Evolutionary conservation across 164 flowering plant genomes (phyloP).

Genomic region (Buxus sempervirens): DNA sequence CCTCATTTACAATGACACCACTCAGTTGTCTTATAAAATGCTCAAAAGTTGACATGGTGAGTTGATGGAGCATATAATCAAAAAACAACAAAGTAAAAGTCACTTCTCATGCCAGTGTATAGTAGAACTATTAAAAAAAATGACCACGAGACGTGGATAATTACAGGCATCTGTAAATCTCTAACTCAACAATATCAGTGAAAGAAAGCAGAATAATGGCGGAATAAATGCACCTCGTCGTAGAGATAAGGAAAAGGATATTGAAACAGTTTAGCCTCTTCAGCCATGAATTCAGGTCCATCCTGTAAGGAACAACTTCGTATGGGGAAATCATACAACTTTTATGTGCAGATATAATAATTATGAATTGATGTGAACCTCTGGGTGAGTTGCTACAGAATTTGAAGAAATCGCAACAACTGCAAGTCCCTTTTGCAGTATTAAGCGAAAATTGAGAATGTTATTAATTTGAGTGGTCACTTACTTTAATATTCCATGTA

Average conservation of each 20-base stretch:
- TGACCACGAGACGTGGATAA: too few species aligned
- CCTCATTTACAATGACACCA: too few species aligned
- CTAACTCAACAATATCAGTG: background rate
- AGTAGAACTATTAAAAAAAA: background rate
- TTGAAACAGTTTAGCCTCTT: constrained; percentile 61
- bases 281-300: constrained; percentile 91
- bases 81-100: too few species aligned
- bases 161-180: background rate
- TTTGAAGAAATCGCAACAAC: constrained; percentile 93
- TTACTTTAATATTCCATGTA: background rate
- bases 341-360: constrained; percentile 16
- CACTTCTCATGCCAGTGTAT: background rate
- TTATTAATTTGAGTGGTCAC: background rate
- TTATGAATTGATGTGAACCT: constrained; percentile 43
- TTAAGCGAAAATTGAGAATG: background rate
- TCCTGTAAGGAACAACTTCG: constrained; percentile 51
- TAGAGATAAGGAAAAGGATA: constrained; percentile 92
- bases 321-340: constrained; percentile 22
- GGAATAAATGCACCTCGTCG: constrained; percentile 56
- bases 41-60: background rate
- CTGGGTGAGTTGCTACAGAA: constrained; percentile 74
- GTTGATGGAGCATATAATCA: background rate
- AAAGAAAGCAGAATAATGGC: background rate
- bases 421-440: constrained; percentile 85
- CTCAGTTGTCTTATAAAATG: too few species aligned